A percentile compares a stretch with the other conserved stretches of the same genome.
Conservation (phyloP, 768 basidiomycete genomes). For the Tricholoma bakamatsutake region DNA sequence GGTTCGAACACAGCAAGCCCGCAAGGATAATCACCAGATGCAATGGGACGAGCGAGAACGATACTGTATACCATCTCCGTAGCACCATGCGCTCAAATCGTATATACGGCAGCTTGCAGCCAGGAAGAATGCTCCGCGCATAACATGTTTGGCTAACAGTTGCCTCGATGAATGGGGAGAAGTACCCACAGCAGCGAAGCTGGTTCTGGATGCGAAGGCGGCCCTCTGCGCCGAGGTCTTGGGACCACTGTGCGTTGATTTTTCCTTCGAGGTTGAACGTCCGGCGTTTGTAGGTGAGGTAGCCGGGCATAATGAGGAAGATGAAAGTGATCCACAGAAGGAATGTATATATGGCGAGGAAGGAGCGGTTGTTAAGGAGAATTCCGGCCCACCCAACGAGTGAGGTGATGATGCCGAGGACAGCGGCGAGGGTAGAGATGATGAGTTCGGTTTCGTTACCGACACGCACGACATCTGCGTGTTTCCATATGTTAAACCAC, state of each 20-base stretch:
- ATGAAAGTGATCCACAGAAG: constrained; percentile 71
- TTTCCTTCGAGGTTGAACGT: constrained; percentile 81
- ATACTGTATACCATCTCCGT: constrained; percentile 56
- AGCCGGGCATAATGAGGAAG: constrained; percentile 69
- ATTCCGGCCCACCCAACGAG: constrained; percentile 76
- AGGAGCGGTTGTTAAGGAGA: constrained; percentile 77
- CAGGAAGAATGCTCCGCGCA: constrained; percentile 61
- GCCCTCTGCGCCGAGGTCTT: constrained; percentile 49
- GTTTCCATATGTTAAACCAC: constrained; percentile 70
- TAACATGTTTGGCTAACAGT: constrained; percentile 73
- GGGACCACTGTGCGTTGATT: constrained; percentile 73
- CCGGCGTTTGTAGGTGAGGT: constrained; percentile 68
- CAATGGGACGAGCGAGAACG: constrained; percentile 62
- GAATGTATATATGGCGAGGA: constrained; percentile 76
- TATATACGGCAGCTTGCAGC: constrained; percentile 66
- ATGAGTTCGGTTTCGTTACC: constrained; percentile 65
- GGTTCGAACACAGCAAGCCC: constrained; percentile 70
- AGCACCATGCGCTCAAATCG: constrained; percentile 51
- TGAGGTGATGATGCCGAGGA: constrained; percentile 55
- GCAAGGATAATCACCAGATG: constrained; percentile 61
- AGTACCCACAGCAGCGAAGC: constrained; percentile 78
- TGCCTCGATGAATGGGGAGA: constrained; percentile 74
- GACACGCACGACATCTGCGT: constrained; percentile 66
- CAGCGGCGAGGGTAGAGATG: constrained; percentile 63
- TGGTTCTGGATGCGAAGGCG: constrained; percentile 68